These are phyloP conservation scores for Zoysia matrella DNA, from an alignment of 202 grass and related monocot genomes.

Conservation along the genomic window DNA sequence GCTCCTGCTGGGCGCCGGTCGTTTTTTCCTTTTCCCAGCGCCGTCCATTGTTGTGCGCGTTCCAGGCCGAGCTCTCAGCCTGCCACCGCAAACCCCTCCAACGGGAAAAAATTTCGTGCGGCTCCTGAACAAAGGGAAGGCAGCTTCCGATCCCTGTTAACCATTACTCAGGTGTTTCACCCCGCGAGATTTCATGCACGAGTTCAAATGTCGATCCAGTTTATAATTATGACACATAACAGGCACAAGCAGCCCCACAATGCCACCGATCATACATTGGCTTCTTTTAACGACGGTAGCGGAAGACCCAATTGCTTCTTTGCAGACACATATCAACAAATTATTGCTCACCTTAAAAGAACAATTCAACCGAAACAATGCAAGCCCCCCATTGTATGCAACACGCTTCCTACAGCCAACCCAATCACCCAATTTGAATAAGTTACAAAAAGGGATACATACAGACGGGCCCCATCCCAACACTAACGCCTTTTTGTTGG, in stretches of 20 bases:
- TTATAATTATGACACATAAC: neutral
- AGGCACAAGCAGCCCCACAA: neutral
- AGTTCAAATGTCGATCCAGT: neutral
- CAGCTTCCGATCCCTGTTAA: neutral
- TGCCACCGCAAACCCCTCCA: too few species aligned
- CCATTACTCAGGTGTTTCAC: neutral
- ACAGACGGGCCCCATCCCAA: slow-evolving; percentile 44
- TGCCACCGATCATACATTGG: neutral
- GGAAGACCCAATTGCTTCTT: neutral
- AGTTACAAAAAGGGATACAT: slow-evolving; percentile 57
- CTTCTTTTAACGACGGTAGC: neutral
- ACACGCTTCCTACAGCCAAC: slow-evolving; percentile 49
- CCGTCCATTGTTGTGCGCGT: too few species aligned
- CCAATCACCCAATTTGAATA: slow-evolving; percentile 65
- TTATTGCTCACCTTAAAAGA: slow-evolving; percentile 45
- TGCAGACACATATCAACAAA: slow-evolving; percentile 27
- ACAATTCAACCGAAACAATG: slow-evolving; percentile 38
- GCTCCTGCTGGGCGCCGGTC: too few species aligned
- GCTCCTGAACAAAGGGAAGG: neutral
- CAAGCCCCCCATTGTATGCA: slow-evolving; percentile 37
- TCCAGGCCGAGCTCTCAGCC: too few species aligned
- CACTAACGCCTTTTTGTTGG: slow-evolving; percentile 45
- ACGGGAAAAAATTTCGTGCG: too few species aligned
- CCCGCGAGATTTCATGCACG: neutral
- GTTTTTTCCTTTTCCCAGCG: too few species aligned